Percentiles rank a stretch among this genome's conserved stretches.
Evolutionary conservation across 805 yeast genomes (phyloP).

Genomic region (Monosporozyma aerobia): DNA sequence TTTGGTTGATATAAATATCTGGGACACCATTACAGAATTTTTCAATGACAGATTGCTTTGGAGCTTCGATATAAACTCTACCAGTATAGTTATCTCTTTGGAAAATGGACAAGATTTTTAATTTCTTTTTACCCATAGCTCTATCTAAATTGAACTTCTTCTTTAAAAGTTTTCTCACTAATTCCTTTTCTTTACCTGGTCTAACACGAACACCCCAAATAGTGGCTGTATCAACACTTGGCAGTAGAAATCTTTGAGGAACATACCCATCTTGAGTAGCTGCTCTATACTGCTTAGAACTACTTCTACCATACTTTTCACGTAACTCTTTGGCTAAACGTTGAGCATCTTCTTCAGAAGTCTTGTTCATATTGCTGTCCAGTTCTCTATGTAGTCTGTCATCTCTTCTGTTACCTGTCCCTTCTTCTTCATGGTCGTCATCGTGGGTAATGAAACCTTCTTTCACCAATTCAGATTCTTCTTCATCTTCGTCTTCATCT

Average conservation of each 20-base stretch:
- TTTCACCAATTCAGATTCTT: slow-evolving; percentile 74
- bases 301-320: slow-evolving; percentile 83
- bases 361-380: slow-evolving; percentile 77
- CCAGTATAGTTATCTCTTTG: slow-evolving; percentile 92
- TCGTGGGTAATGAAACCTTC: slow-evolving; percentile 64
- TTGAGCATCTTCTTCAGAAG: slow-evolving; percentile 92
- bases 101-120: slow-evolving; percentile 80
- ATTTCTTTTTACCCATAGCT: slow-evolving; percentile 54
- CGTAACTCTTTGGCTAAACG: slow-evolving; percentile 83
- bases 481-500: slow-evolving; percentile 87
- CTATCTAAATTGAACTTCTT: slow-evolving; percentile 72
- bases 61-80: slow-evolving; percentile 88
- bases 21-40: slow-evolving; percentile 84
- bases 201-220: slow-evolving; percentile 94
- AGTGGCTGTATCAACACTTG: slow-evolving; percentile 92
- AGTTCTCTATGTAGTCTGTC: slow-evolving; percentile 86
- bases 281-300: slow-evolving; percentile 63
- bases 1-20: slow-evolving; percentile 65
- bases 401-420: slow-evolving; percentile 39
- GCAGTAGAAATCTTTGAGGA: slow-evolving; percentile 86
- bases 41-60: slow-evolving; percentile 84
- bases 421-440: slow-evolving; percentile 49
- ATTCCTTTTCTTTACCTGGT: slow-evolving; percentile 85
- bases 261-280: slow-evolving; percentile 77
- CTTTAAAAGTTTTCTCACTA: slow-evolving; percentile 75